Base-by-base conservation (phyloP, 495 filamentous ascomycete species). In the Daldinia grandis region DNA sequence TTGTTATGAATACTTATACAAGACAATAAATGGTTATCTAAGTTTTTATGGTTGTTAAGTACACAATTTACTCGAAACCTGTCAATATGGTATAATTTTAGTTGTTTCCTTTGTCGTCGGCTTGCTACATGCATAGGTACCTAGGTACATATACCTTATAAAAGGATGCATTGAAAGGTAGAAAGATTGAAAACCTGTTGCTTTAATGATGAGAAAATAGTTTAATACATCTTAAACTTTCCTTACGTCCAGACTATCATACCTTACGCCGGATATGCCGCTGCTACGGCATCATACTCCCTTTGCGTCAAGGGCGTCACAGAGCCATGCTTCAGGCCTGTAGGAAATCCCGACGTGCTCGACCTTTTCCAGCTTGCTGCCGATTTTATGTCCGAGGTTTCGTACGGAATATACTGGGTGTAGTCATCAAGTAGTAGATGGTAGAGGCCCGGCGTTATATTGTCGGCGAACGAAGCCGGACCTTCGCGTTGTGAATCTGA, bases 361-460 rank as follows among this genome's bases (percentile, higher is more conserved):
- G 72, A 76, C 15, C 55, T 71, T 12, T 38, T 72, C 72, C 72
- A 81, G 27, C 58, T 71, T 28, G 62, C 55, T 28, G 67, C 58
- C 2, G 58, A 50, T 19, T 68, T 62, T 24, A 79, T 67, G 59
- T 78, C 62, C 4, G 71, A 62, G 6, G 64, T 71, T 44, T 77
- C 64, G 61, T 75, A 81, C 4, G 78, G 78, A 5, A 74, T 59
- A 58, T 81, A 81, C 40, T 77, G 66, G 1, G 77, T 79, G 65
- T 77, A 81, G 49, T 79, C 78, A 56, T 81, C 79, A 9, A 79
- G 58, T 21, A 80, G 50, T 33, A 81, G 60, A 47, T 78, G 73
- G 30, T 78, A 79, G n/a, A 76, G 69, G 1, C 77, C 77, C 1
- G 68, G 68, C 2, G 74, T 74, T 35, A 62, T 51, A 40, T 76